Conservation (phyloP, 2,329 filamentous ascomycete genomes). For the Myriangium duriaei region DNA sequence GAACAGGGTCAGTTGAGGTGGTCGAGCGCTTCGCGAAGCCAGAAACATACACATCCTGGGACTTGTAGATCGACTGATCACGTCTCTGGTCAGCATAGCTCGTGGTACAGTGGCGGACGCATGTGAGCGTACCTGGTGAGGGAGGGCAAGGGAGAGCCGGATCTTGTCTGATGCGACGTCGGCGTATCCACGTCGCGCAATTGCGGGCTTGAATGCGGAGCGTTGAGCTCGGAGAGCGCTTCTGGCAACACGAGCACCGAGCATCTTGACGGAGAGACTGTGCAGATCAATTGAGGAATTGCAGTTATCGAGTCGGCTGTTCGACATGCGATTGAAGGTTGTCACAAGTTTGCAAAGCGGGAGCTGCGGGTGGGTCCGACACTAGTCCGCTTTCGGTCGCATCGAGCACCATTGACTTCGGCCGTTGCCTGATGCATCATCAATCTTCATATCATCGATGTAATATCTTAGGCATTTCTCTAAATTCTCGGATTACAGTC, state of each 20-base stretch:
- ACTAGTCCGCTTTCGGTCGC: neutral
- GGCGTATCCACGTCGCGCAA: conserved; percentile 76
- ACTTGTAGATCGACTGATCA: conserved; percentile 54
- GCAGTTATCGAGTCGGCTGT: neutral
- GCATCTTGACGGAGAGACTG: neutral
- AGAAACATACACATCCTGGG: conserved; percentile 54
- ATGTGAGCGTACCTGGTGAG: conserved; percentile 74
- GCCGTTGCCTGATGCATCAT: no score
- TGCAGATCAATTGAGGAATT: neutral
- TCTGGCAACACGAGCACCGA: conserved; percentile 50
- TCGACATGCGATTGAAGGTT: neutral
- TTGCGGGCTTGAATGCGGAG: conserved; percentile 52
- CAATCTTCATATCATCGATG: no score
- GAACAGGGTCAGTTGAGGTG: conserved; percentile 15
- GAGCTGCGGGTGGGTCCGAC: neutral
- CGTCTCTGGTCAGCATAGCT: conserved; percentile 14
- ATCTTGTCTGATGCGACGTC: conserved; percentile 51
- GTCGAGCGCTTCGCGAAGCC: conserved; percentile 15
- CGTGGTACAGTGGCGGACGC: neutral
- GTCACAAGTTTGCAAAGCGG: neutral
- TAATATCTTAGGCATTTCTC: no score
- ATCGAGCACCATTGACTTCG: no score
- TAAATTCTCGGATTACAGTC: no score
- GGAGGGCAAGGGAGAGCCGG: conserved; percentile 94
- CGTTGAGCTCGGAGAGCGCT: conserved; percentile 75